phyloP scores from a whole-genome alignment of 2,329 filamentous ascomycete species.

The Chrysoporthe puriensis region DNA sequence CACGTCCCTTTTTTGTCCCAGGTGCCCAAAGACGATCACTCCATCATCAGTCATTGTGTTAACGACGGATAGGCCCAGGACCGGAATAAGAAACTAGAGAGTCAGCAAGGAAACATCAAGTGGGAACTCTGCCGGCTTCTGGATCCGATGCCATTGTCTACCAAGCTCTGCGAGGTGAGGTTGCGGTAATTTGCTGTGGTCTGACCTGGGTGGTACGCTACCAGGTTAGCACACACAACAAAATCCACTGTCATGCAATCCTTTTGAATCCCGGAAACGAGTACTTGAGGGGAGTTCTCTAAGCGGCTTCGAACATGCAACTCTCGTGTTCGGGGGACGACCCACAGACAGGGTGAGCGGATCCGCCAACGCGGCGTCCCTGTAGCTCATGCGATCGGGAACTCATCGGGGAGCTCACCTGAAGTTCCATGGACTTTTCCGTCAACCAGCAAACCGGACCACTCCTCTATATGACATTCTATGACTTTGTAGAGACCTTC shows the following conservation, averaged over 20 bases:
- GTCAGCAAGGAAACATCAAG: conserved; percentile 37
- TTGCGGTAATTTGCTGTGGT: conserved; percentile 46
- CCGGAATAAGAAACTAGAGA: conserved; percentile 19
- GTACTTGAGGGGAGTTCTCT: conserved; percentile 50
- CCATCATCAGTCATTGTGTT: conserved; percentile 35
- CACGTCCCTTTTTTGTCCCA: conserved; percentile 41
- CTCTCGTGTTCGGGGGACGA: conserved; percentile 36
- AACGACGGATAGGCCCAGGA: conserved; percentile 32
- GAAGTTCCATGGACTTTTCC: conserved; percentile 51
- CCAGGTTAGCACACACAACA: conserved; percentile 48
- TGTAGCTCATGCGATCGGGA: conserved; percentile 49
- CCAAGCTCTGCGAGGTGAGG: conserved; percentile 36
- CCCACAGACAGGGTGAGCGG: conserved; percentile 38
- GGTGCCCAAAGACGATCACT: conserved; percentile 37
- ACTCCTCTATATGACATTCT: conserved; percentile 53
- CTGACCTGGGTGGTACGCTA: conserved; percentile 45
- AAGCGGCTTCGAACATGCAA: conserved; percentile 49
- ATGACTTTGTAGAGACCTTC: conserved; percentile 50
- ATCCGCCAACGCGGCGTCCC: conserved; percentile 49
- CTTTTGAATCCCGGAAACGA: conserved; percentile 45
- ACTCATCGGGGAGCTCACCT: conserved; percentile 51
- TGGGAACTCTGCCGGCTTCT: conserved; percentile 45
- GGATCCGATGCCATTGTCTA: conserved; percentile 42
- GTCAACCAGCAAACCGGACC: conserved; percentile 48
- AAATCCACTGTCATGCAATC: conserved; percentile 47